Base-by-base conservation (phyloP, 371 early-diverging fungal genomes). In the Actinomucor elegans region DNA sequence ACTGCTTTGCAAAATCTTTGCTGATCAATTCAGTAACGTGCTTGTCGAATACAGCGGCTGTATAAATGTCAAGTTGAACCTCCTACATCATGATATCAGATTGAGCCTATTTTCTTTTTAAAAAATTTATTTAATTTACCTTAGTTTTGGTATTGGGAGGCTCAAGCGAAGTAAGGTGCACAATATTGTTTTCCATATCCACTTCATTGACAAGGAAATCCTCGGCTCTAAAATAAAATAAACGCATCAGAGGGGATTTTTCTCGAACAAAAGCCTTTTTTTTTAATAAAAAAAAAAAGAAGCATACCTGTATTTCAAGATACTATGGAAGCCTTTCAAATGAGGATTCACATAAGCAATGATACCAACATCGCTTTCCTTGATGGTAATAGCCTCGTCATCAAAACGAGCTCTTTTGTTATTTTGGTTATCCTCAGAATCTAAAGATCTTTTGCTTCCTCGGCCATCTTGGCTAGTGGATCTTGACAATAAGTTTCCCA, bases 191-290 rank as follows among this genome's bases (percentile, higher is more conserved):
- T n/a, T 77, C 66, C 45, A 66, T 57, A 64, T 90, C 91, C 11
- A 98, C 89, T 76, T 98, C 98, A 73, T 91, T 86, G n/a, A 98
- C 98, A 27, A 94, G 64, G 67, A 98, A 98, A 69, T 98, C 98
- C 2, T 82, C 69, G 24, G 66, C 73, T 42, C 84, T 79, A 42
- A 49, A 18, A 24, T 27, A 6, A 18, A 27, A 52, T n/a, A n/a
- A n/a, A n/a, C n/a, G n/a, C n/a, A n/a, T n/a, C n/a, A n/a, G n/a
- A n/a, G n/a, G n/a, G n/a, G n/a, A n/a, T n/a, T n/a, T n/a, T n/a
- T n/a, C n/a, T 40, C 24, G 24, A 23, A 21, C 5, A 11, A n/a
- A 21, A 14, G 12, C 20, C 0, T 1, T 4, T 5, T 46, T 48
- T 46, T 31, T 38, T 24, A 28, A 23, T 23, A 26, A 15, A 34